Evolutionary conservation across 2,329 filamentous ascomycete genomes (phyloP), one percentile per base, ranked within the genome.

Genomic region (Penicillium oxalicum): DNA sequence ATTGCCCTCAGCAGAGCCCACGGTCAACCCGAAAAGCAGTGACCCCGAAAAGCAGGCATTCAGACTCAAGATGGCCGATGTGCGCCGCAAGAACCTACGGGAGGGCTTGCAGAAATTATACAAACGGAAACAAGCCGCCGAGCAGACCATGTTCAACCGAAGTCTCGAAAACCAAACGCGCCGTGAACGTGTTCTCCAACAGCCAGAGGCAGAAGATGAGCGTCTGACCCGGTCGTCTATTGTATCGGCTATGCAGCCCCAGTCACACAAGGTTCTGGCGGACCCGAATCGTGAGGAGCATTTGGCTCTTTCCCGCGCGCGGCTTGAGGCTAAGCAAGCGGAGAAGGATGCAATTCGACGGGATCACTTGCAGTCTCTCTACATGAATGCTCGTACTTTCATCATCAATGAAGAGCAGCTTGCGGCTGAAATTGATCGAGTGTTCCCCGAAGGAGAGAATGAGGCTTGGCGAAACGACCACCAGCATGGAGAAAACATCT

Each of bases 331-430:
- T 11, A 67, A 77, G 37, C 67, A 75, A 29, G 71, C 69, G 8
- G 67, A 73, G 45, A 82, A 83, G 64, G 74, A 76, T 38, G 77
- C 83, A 49, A 75, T 77, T 45, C 80, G 86, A 44, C 77, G 80
- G 52, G 82, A 91, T 56, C 79, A 84, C 12, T 72, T 98, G 28
- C 88, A 95, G 70, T 83, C 88, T 50, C 79, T 98, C 9, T 98
- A 98, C 72, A 87, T 93, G 73, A 87, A 90, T 59, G 90, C 93
- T 4, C 81, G 86, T 26, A 75, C 81, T 35, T 98, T 97, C 72
- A 96, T 98, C 64, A 84, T 89, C 13, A 84, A 79, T 25, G 90
- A 95, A 66, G 73, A 78, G 44, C 85, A 95, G 66, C 79, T 98
- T 32, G 79, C 87, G 58, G 75, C 76, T 12, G 79, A 83, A 56